phyloP scores from a whole-genome alignment of 2,329 filamentous ascomycete species.

The Cordyceps farinosa region DNA sequence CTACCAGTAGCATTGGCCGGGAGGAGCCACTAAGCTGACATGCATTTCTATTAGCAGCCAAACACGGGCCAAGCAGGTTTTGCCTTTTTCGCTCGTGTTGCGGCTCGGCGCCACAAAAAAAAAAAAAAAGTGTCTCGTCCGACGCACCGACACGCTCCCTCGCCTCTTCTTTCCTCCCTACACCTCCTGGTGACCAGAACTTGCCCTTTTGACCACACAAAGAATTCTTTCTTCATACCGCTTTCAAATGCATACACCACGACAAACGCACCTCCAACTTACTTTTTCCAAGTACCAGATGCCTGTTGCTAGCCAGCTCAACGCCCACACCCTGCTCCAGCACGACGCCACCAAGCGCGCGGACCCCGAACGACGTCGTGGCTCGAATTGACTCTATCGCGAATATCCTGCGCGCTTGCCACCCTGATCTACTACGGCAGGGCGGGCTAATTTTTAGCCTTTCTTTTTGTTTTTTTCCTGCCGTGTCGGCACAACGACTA shows the following conservation, averaged over 20 bases:
- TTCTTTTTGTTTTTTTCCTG: slow-evolving; percentile 5
- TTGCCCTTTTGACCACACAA: neutral
- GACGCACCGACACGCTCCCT: slow-evolving; percentile 4
- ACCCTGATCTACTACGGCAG: slow-evolving; percentile 10
- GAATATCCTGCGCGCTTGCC: slow-evolving; percentile 16
- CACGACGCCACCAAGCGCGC: slow-evolving; percentile 50
- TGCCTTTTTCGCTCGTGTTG: slow-evolving; percentile 6
- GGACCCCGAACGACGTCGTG: slow-evolving; percentile 58
- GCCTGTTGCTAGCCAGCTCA: slow-evolving; percentile 49
- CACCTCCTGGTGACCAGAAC: slow-evolving; percentile 28
- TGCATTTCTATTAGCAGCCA: slow-evolving; percentile 1
- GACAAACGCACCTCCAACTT: slow-evolving; percentile 40
- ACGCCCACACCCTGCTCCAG: slow-evolving; percentile 41
- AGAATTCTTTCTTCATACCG: slow-evolving; percentile 18
- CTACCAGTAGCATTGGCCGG: neutral
- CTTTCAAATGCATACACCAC: slow-evolving; percentile 56
- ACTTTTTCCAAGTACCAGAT: slow-evolving; percentile 56
- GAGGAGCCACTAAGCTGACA: slow-evolving; percentile 13
- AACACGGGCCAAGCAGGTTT: neutral
- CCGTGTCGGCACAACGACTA: neutral
- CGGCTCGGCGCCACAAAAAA: slow-evolving; percentile 2
- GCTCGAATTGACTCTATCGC: slow-evolving; percentile 40
- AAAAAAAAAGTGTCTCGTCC: slow-evolving; percentile 12
- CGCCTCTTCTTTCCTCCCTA: slow-evolving; percentile 20
- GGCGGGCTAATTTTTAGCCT: neutral